Evolutionary conservation across 2,329 filamentous ascomycete genomes (phyloP).

Genomic region (Monosporascus sp.): DNA sequence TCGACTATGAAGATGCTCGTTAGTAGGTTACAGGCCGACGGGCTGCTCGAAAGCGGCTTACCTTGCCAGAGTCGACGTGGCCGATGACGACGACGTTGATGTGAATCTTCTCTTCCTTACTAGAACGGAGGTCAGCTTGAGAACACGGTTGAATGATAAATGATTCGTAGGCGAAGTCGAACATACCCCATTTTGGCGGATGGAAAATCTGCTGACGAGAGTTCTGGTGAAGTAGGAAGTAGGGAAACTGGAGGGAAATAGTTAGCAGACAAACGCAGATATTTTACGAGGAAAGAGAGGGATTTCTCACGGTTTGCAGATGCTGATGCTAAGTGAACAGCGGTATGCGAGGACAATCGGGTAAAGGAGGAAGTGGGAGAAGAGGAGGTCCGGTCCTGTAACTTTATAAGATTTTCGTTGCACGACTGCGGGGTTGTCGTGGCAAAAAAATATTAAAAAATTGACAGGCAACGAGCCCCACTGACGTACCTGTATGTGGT

Average conservation of each 20-base stretch:
- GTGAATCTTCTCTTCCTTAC: conserved; percentile 94
- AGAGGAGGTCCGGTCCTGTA: too few relatives aligned
- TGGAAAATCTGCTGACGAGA: conserved; percentile 9
- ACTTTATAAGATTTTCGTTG: too few relatives aligned
- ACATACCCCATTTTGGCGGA: conserved; percentile 35
- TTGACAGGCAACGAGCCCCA: too few relatives aligned
- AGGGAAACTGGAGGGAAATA: conserved; percentile 6
- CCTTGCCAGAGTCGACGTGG: conserved; percentile 98
- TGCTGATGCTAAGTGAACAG: conserved; percentile 34
- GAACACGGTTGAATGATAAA: not conserved
- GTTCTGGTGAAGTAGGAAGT: conserved; percentile 11
- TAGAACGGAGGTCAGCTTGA: conserved; percentile 32
- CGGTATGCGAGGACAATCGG: conserved; percentile 20
- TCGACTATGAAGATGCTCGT: conserved; percentile 18
- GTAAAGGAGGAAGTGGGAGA: too few relatives aligned
- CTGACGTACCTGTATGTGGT: too few relatives aligned
- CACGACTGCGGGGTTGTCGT: too few relatives aligned
- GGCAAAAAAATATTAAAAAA: too few relatives aligned
- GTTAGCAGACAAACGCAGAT: not conserved
- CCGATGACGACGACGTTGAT: conserved; percentile 97
- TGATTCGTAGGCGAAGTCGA: conserved; percentile 1
- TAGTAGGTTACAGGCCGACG: conserved; percentile 18
- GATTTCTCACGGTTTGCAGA: conserved; percentile 24
- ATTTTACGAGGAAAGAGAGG: not conserved
- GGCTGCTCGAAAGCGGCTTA: conserved; percentile 17